Conservation (phyloP, 345 rosid species). For the Noccaea bulbosa region DNA sequence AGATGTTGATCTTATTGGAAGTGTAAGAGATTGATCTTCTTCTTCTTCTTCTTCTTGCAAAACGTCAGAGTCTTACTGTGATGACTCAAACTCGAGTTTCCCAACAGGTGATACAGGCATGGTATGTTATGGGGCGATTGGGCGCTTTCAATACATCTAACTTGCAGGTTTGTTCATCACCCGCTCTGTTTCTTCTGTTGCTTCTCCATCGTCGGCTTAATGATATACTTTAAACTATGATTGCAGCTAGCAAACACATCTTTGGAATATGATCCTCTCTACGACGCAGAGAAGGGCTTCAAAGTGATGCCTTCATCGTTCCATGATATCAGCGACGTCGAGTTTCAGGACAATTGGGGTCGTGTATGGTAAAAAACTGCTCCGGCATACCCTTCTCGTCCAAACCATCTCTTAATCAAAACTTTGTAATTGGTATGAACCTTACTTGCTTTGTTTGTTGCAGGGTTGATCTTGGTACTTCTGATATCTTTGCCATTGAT, state of each 20-base stretch:
- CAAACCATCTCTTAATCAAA: not conserved
- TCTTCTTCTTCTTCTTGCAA: conserved; percentile 25
- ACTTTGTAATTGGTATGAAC: conserved; percentile 2
- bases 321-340: conserved; percentile 91
- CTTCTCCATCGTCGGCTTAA: conserved; percentile 3
- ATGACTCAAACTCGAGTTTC: conserved; percentile 15
- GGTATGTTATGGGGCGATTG: conserved; percentile 96
- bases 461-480: conserved; percentile 97
- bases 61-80: conserved; percentile 2
- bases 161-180: conserved; percentile 69
- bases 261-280: conserved; percentile 77
- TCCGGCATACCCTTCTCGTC: not conserved
- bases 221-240: not conserved
- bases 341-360: conserved; percentile 96
- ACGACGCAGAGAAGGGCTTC: conserved; percentile 80
- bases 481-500: conserved; percentile 78
- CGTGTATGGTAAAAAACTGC: conserved; percentile 68
- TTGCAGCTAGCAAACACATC: conserved; percentile 78
- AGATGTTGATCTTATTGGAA: conserved; percentile 83
- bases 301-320: conserved; percentile 87
- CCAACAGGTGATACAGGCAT: conserved; percentile 80
- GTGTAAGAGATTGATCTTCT: conserved; percentile 49
- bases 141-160: conserved; percentile 94
- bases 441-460: conserved; percentile 16
- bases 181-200: not conserved